phyloP scores from a whole-genome alignment of 345 rosid species.

The Carallia pectinifolia region DNA sequence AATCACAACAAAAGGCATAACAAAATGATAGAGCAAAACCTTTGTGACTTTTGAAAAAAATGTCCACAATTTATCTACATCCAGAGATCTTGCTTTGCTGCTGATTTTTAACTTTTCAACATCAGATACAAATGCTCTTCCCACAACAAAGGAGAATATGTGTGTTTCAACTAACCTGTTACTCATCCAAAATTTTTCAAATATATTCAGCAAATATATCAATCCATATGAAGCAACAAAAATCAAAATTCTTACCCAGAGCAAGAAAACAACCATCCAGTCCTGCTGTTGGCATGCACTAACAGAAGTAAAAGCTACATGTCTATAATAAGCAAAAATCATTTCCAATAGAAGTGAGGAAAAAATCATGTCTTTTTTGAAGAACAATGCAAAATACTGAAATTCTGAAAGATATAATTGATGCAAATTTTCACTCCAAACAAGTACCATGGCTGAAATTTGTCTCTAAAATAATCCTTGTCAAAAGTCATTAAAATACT shows the following conservation, averaged over 20 bases:
- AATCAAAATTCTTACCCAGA: conserved; percentile 18
- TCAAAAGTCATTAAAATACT: too few relatives aligned
- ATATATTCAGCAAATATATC: conserved; percentile 24
- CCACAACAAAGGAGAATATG: conserved; percentile 94
- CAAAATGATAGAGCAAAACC: conserved; percentile 43
- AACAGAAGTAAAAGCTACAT: background rate
- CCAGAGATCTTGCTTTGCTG: conserved; percentile 86
- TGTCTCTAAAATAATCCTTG: too few relatives aligned
- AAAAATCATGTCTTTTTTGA: background rate
- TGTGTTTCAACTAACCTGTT: conserved; percentile 99
- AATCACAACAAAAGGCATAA: conserved; percentile 4
- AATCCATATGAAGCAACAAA: conserved; percentile 5
- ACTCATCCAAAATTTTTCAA: conserved; percentile 32
- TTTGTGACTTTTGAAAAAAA: conserved; percentile 78
- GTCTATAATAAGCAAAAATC: background rate
- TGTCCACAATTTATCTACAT: conserved; percentile 55
- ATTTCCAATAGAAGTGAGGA: background rate
- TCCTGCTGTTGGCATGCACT: background rate
- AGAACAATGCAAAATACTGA: background rate
- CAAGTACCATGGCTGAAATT: too few relatives aligned
- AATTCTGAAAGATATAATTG: background rate
- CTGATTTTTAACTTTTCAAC: conserved; percentile 92
- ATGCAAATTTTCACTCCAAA: too few relatives aligned
- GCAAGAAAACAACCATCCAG: background rate
- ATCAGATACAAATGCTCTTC: conserved; percentile 99